Evolutionary conservation across 2,329 filamentous ascomycete species (phyloP).

Genomic region (Diaporthe citrichinensis): DNA sequence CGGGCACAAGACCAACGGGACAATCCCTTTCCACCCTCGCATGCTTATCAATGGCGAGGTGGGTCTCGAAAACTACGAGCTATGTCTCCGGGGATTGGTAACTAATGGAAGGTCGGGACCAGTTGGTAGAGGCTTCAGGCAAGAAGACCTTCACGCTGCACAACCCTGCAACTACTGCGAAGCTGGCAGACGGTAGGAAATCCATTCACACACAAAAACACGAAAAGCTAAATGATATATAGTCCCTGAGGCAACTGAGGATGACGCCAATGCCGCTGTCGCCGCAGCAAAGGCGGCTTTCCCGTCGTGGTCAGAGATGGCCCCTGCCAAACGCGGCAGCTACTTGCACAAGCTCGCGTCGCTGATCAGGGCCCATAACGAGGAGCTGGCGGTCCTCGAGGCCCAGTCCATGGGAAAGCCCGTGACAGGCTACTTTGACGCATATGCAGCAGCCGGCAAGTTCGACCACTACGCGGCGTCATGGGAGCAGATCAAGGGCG

Average conservation of each 20-base stretch:
- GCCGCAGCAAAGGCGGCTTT: conserved; percentile 60
- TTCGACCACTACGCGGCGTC: conserved; percentile 60
- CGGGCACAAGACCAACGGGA: neutral
- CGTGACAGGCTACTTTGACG: conserved; percentile 56
- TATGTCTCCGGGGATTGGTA: neutral
- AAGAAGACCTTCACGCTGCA: conserved; percentile 60
- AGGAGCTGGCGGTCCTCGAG: conserved; percentile 61
- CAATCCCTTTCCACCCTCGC: conserved; percentile 48
- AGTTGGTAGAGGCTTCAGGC: conserved; percentile 62
- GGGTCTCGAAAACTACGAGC: neutral
- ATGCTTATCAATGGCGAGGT: conserved; percentile 64
- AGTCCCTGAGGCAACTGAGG: conserved; percentile 61
- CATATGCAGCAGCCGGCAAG: conserved; percentile 50
- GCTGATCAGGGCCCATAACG: conserved; percentile 56
- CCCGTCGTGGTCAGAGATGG: conserved; percentile 59
- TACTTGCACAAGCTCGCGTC: conserved; percentile 61
- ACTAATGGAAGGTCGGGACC: neutral
- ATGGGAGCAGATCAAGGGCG: conserved; percentile 59
- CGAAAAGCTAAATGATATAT: neutral
- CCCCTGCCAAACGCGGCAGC: conserved; percentile 55
- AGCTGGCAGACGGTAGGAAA: conserved; percentile 52
- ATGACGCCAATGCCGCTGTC: conserved; percentile 60
- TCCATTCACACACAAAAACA: neutral
- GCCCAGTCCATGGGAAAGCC: conserved; percentile 62
- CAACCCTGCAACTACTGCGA: conserved; percentile 58